Conservation (phyloP, 257 asterid genomes). For the Cynanchum wilfordii region DNA sequence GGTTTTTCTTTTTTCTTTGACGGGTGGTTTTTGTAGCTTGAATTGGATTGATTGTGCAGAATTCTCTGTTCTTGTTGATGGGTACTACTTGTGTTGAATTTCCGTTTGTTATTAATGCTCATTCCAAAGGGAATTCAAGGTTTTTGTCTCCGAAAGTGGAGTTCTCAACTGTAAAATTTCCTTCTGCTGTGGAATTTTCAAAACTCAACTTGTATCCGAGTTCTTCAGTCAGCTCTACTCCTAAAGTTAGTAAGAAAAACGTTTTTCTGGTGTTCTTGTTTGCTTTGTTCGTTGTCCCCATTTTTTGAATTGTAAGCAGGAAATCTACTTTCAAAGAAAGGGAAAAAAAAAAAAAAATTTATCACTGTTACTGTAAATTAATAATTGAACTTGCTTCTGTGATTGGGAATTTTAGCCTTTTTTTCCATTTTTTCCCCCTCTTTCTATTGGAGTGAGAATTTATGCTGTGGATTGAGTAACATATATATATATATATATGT, state of each 20-base stretch:
- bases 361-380: neutral
- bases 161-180: slow-evolving; percentile 32
- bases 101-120: slow-evolving; percentile 37
- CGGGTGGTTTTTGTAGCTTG: neutral
- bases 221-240: slow-evolving; percentile 26
- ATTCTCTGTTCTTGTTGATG: slow-evolving; percentile 28
- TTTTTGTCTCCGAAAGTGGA: slow-evolving; percentile 31
- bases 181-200: slow-evolving; percentile 34
- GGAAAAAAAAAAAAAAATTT: too few species aligned
- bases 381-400: neutral
- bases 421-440: neutral
- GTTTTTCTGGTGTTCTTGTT: neutral
- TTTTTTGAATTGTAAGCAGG: neutral
- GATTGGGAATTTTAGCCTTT: neutral
- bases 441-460: neutral
- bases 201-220: slow-evolving; percentile 28
- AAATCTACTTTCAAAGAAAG: too few species aligned
- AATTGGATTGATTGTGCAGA: neutral
- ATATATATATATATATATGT: neutral
- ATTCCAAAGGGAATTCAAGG: slow-evolving; percentile 33
- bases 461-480: neutral
- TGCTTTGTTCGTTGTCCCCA: neutral
- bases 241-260: slow-evolving; percentile 31
- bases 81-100: slow-evolving; percentile 36
- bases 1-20: too few species aligned